Evolutionary conservation across 2,329 filamentous ascomycete species (phyloP).

Genomic region (Arachnomyces sp.): DNA sequence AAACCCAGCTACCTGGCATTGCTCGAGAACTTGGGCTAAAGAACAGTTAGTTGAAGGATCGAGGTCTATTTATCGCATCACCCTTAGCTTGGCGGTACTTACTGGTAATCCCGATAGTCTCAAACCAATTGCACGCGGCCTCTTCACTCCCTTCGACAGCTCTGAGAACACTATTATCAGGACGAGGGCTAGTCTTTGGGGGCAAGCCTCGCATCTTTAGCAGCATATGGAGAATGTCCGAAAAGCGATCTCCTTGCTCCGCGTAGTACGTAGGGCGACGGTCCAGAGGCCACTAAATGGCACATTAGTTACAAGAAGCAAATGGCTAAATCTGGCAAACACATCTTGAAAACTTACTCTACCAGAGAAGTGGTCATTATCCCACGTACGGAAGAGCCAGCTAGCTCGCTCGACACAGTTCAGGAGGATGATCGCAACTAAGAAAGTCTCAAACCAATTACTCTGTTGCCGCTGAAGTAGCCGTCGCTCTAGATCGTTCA

Average conservation of each 20-base stretch:
- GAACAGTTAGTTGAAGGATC: slow-evolving; percentile 3
- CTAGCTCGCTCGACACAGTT: slow-evolving; percentile 53
- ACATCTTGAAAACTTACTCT: slow-evolving; percentile 20
- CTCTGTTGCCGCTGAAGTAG: slow-evolving; percentile 50
- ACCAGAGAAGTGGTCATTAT: slow-evolving; percentile 30
- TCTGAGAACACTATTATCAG: slow-evolving; percentile 31
- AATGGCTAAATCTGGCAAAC: background rate
- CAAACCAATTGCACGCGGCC: slow-evolving; percentile 33
- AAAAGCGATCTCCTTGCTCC: slow-evolving; percentile 50
- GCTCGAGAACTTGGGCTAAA: slow-evolving; percentile 30
- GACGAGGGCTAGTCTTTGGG: slow-evolving; percentile 30
- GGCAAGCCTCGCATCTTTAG: slow-evolving; percentile 48
- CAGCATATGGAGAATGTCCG: slow-evolving; percentile 49
- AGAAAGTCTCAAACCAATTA: slow-evolving; percentile 50
- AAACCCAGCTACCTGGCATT: slow-evolving; percentile 30
- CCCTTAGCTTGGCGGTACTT: slow-evolving; percentile 16
- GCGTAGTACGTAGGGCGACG: slow-evolving; percentile 44
- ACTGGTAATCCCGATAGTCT: slow-evolving; percentile 33
- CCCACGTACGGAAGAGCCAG: slow-evolving; percentile 49
- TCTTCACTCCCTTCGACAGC: slow-evolving; percentile 31
- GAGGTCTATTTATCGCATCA: background rate
- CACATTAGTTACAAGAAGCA: slow-evolving; percentile 3
- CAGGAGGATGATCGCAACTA: slow-evolving; percentile 51
- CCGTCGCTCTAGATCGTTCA: slow-evolving; percentile 54
- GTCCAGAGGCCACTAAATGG: slow-evolving; percentile 45